Evolutionary conservation across 352 stramenopile genomes (phyloP).

Genomic region (Phytophthora lateralis): DNA sequence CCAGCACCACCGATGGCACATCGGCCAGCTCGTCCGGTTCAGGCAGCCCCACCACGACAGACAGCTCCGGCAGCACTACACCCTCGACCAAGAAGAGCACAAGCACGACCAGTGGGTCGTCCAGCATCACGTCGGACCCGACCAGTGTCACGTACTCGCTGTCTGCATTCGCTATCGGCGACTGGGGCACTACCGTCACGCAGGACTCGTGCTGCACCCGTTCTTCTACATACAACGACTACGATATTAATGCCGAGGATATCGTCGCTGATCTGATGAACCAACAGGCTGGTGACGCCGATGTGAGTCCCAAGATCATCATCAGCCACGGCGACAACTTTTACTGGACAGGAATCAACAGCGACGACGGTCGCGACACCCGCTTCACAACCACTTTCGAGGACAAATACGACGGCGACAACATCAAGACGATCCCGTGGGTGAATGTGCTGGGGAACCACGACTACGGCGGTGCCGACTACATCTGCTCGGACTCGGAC

Average conservation of each 20-base stretch:
- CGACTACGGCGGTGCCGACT: conserved; percentile 67
- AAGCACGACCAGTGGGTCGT: conserved; percentile 24
- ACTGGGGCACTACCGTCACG: conserved; percentile 69
- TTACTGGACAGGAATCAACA: conserved; percentile 67
- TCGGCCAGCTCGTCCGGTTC: conserved; percentile 31
- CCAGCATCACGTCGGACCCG: conserved; percentile 41
- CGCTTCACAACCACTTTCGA: conserved; percentile 68
- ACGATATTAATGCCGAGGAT: conserved; percentile 67
- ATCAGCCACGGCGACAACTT: conserved; percentile 75
- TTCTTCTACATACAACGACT: conserved; percentile 56
- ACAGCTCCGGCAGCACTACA: conserved; percentile 23
- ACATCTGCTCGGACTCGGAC: conserved; percentile 52
- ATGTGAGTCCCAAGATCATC: conserved; percentile 55
- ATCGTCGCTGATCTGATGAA: conserved; percentile 65
- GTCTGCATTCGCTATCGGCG: conserved; percentile 65
- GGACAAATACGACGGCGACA: conserved; percentile 53
- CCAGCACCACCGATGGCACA: conserved; percentile 29
- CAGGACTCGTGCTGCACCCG: conserved; percentile 72
- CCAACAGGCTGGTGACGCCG: conserved; percentile 40
- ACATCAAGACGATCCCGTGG: conserved; percentile 60
- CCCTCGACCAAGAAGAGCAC: conserved; percentile 25
- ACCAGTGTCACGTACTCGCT: conserved; percentile 55
- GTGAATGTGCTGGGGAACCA: conserved; percentile 77
- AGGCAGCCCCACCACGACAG: conserved; percentile 22
- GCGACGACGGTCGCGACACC: conserved; percentile 43